Evolutionary conservation across 2,329 filamentous ascomycete genomes (phyloP), one percentile per base, ranked within the genome.

Genomic region (Elsinoe australis): DNA sequence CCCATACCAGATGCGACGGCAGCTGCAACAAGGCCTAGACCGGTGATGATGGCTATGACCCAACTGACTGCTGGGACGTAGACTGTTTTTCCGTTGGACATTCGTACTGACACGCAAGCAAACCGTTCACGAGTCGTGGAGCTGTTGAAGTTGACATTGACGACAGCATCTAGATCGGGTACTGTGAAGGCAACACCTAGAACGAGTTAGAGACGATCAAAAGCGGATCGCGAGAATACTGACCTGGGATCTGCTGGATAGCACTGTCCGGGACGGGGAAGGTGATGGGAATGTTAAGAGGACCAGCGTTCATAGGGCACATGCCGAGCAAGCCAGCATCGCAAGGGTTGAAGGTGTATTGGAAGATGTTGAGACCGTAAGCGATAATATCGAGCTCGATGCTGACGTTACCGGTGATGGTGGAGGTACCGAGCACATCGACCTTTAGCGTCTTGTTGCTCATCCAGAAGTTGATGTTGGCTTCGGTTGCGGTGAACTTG

Each of bases 41-140:
- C 87, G 54, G 87, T 87, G 58, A 95, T 88, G 56, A 94, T 74
- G 50, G 90, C 90, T 19, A 89, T 88, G 29, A 80, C 76, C 89
- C 89, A 95, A 59, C 88, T 87, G 32, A 95, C 88, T 52, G 82
- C 87, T 53, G 87, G 73, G 58, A 95, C 79, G 64, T 95, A 82
- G 47, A 95, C 90, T 0, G 88, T 94, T 69, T 95, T 87, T 53
- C 85, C 86, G 65, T 95, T 96, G 57, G 87, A 94, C 47, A 95
- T 75, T 53, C 82, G 74, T 41, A 88, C 88, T 70, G 95, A 85
- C 46, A 95, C 80, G 64, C 90, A 96, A 49, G 89, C 87, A 46
- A 94, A 78, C 58, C 75, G 80, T 44, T 76, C 68, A 47, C 75
- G 73, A 1, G 76, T 79, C 10, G 75, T 69, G 4, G 78, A 82